Evolutionary conservation across 345 rosid species (phyloP).

Genomic region (Luvunga scandens): DNA sequence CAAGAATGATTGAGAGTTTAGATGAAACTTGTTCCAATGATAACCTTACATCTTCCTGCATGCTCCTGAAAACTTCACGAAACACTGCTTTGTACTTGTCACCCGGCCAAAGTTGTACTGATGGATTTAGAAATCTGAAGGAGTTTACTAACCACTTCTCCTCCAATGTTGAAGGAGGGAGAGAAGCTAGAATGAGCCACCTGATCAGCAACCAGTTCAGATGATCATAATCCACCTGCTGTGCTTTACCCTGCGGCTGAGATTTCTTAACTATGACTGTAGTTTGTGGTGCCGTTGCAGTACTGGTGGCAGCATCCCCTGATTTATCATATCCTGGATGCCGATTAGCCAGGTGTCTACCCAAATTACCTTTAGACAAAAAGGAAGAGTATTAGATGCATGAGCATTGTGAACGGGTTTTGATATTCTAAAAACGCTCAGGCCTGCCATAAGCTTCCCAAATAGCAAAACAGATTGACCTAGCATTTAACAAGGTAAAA

Average conservation of each 20-base stretch:
- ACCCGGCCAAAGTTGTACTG: conserved; percentile 73
- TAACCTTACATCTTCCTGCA: conserved; percentile 75
- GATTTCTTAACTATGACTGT: conserved; percentile 47
- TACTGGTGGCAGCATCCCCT: conserved; percentile 45
- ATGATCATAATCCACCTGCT: conserved; percentile 80
- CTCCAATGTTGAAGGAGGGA: conserved; percentile 81
- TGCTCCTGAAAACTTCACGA: conserved; percentile 81
- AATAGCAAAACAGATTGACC: neutral
- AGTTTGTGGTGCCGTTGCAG: conserved; percentile 39
- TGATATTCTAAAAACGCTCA: conserved; percentile 4
- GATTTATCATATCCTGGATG: conserved; percentile 92
- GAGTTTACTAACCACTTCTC: conserved; percentile 82
- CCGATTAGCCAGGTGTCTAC: conserved; percentile 84
- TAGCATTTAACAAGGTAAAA: neutral
- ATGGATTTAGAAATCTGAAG: conserved; percentile 74
- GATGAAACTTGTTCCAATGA: conserved; percentile 70
- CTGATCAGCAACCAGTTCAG: conserved; percentile 87
- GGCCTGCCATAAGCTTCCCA: neutral
- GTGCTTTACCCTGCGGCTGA: conserved; percentile 47
- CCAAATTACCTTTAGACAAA: conserved; percentile 70
- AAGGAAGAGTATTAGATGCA: conserved; percentile 12
- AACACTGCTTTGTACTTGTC: conserved; percentile 63
- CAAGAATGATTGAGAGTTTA: conserved; percentile 67
- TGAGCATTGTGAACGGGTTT: neutral
- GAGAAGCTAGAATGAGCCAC: conserved; percentile 78